Conservation (phyloP, 108 stramenopile genomes). For the Cyclostephanos invisitatus region DNA sequence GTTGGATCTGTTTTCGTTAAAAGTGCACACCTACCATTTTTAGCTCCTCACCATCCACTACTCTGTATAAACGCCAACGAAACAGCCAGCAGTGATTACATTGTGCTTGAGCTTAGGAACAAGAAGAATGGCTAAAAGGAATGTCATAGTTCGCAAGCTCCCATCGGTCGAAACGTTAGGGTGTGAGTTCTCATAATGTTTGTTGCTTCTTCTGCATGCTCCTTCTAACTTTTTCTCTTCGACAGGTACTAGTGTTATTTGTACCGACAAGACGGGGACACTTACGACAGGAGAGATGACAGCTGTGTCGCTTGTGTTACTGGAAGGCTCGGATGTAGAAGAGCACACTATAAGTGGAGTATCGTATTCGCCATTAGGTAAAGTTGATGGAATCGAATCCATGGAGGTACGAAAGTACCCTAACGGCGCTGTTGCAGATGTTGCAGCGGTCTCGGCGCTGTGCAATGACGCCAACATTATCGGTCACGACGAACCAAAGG, state of each 20-base stretch:
- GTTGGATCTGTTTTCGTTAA: too few species aligned
- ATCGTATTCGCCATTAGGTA: conserved; percentile 82
- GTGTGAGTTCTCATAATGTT: conserved; percentile 36
- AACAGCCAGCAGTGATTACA: conserved; percentile 96
- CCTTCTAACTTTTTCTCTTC: background rate
- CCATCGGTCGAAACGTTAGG: conserved; percentile 98
- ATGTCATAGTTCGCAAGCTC: conserved; percentile 86
- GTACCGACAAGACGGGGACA: conserved; percentile 98
- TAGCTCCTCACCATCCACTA: too few species aligned
- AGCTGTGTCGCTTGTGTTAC: conserved; percentile 74
- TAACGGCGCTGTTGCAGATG: conserved; percentile 59
- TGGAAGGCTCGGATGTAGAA: conserved; percentile 51
- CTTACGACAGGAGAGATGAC: conserved; percentile 99
- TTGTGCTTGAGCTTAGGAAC: conserved; percentile 95
- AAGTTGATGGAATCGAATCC: conserved; percentile 61
- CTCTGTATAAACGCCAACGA: too few species aligned
- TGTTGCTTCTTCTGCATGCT: background rate
- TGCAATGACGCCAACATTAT: conserved; percentile 87
- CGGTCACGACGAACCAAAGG: conserved; percentile 49
- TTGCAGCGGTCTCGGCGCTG: conserved; percentile 74
- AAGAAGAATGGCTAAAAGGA: conserved; percentile 87
- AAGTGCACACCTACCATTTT: too few species aligned
- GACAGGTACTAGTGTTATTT: conserved; percentile 80
- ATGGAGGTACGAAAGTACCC: conserved; percentile 52
- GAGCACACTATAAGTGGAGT: conserved; percentile 72